Conservation (phyloP, 257 asterid genomes). For the Solanum paucissectum region DNA sequence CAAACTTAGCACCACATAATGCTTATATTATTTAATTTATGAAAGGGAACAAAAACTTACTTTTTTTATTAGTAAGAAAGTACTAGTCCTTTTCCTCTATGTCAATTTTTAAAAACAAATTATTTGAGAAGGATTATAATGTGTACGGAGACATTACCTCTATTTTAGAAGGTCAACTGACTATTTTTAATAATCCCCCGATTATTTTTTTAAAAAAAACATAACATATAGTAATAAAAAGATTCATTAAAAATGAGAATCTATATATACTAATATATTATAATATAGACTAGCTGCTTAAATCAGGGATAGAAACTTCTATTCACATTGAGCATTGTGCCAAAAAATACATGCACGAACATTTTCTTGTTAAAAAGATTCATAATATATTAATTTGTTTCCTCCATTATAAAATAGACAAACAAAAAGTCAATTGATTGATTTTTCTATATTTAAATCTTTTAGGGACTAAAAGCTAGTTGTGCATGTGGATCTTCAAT, state of each 20-base stretch:
- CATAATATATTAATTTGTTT: neutral
- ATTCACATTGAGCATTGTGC: constrained; percentile 52
- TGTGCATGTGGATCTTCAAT: neutral
- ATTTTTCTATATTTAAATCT: neutral
- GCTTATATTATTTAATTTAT: neutral
- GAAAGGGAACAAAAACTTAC: neutral
- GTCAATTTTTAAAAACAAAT: neutral
- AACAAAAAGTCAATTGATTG: neutral
- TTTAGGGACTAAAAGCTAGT: neutral
- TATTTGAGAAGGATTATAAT: neutral
- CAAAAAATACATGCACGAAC: neutral
- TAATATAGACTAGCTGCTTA: constrained; percentile 1
- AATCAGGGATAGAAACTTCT: constrained; percentile 46
- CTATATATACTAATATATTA: neutral
- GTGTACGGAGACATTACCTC: neutral
- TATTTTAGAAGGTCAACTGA: neutral
- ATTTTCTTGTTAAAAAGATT: constrained; percentile 3
- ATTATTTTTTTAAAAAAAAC: neutral
- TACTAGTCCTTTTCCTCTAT: neutral
- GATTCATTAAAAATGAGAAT: neutral
- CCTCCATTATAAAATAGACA: neutral
- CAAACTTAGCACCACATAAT: neutral
- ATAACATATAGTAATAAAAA: neutral
- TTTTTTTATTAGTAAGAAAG: neutral
- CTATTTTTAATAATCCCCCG: neutral